Base-by-base conservation (phyloP, 2,329 filamentous ascomycete species). In the Cercospora sp. region DNA sequence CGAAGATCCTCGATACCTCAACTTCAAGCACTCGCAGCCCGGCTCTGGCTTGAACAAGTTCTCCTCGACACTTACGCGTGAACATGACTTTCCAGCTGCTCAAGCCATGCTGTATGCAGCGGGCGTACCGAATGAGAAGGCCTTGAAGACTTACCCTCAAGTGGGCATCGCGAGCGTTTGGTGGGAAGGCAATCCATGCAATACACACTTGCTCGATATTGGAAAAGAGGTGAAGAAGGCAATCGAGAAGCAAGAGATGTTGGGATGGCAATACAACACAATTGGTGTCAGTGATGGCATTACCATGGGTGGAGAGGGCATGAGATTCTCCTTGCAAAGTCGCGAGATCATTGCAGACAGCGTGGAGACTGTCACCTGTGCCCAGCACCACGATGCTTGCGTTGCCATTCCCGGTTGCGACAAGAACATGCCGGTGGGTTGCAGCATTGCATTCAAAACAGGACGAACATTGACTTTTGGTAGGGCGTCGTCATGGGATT, bases 141-240 rank as follows among this genome's bases (percentile, higher is more conserved):
- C 90, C 76, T 96, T 98, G 92, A 94, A 94, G 81, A 94, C 87
- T 66, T 91, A 91, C 63, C 92, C 94, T 12, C 94, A 98, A 71
- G 91, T 98, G 28, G 94, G 94, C 67, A 88, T 97, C 76, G 91
- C 93, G 7, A 93, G 91, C 5, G 92, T 97, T 4, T 97, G 94
- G 94, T 98, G 94, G 94, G 93, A 97, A 81, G 94, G 94, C 30
- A 97, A 97, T 78, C 72, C 94, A 42, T 97, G 94, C 88, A 97
- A 97, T 66, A 77, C 67, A 42, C 74, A 83, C 90, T 89, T 98
- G 71, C 86, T 96, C 68, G 93, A 96, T 72, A 86, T 98, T 70
- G 94, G 91, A 39, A 93, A 92, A 76, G 91, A 92, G 59, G 91
- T 95, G 75, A 98, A 97, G 81, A 89, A 88, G 73, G 87, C 91